Evolutionary conservation across 2,329 filamentous ascomycete genomes (phyloP).

Genomic region (Lojkania enalia): DNA sequence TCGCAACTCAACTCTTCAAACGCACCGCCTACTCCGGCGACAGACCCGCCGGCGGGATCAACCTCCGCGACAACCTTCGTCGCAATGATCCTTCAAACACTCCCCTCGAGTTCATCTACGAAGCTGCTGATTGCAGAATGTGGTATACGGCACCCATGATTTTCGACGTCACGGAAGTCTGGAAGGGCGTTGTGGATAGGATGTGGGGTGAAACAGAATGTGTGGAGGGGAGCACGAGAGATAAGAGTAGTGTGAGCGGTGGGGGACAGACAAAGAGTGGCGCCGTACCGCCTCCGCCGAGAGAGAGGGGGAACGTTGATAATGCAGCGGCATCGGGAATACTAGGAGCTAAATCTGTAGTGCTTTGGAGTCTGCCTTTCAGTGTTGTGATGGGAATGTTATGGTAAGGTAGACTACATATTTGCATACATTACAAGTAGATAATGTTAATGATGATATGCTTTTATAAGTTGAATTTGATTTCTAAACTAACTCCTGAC

Average conservation of each 20-base stretch:
- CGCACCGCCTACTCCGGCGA: constrained; percentile 31
- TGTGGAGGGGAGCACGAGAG: constrained; percentile 35
- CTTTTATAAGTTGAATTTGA: too few relatives aligned
- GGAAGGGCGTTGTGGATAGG: constrained; percentile 43
- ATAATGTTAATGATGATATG: too few relatives aligned
- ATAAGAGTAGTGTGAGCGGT: constrained; percentile 32
- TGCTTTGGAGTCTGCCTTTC: too few relatives aligned
- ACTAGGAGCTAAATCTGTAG: neutral
- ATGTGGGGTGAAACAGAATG: constrained; percentile 38
- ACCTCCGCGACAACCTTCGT: constrained; percentile 44
- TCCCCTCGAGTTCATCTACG: constrained; percentile 48
- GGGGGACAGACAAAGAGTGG: constrained; percentile 37
- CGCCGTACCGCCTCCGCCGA: constrained; percentile 6
- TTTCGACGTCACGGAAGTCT: constrained; percentile 40
- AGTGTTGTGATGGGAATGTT: neutral
- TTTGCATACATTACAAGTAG: too few relatives aligned
- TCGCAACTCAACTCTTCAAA: constrained; percentile 38
- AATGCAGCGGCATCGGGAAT: neutral
- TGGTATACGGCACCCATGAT: constrained; percentile 46
- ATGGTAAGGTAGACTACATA: neutral
- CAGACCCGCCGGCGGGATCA: constrained; percentile 35
- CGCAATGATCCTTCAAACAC: constrained; percentile 42
- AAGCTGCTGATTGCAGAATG: constrained; percentile 47
- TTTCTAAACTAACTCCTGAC: too few relatives aligned
- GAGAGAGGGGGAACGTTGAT: neutral